These are phyloP conservation scores for Cladosporium sp. DNA, from an alignment of 2,329 filamentous ascomycete genomes.

Conservation along the genomic window DNA sequence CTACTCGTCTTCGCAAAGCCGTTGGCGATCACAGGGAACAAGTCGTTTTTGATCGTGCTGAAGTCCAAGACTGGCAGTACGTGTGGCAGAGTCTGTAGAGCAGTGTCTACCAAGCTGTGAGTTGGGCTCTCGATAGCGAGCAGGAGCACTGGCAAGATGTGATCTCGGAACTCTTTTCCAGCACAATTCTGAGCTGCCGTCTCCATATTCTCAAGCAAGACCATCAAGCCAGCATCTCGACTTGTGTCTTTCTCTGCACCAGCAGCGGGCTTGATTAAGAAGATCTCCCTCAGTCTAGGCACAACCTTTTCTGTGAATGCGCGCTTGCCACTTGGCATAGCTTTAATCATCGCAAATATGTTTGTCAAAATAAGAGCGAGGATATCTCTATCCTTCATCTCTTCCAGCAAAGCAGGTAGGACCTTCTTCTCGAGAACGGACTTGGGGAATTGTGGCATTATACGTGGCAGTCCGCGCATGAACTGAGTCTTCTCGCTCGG, in stretches of 20 bases:
- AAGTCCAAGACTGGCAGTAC: slow-evolving; percentile 92
- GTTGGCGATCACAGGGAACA: slow-evolving; percentile 86
- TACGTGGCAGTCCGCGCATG: slow-evolving; percentile 81
- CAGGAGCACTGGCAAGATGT: slow-evolving; percentile 83
- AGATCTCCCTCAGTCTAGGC: slow-evolving; percentile 81
- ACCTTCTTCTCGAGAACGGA: slow-evolving; percentile 95
- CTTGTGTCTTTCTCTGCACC: slow-evolving; percentile 74
- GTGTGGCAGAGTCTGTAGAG: slow-evolving; percentile 73
- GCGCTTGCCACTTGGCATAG: slow-evolving; percentile 74
- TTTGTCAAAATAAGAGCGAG: slow-evolving; percentile 85
- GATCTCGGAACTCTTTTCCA: slow-evolving; percentile 93
- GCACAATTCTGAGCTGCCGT: slow-evolving; percentile 77
- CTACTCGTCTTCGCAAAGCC: slow-evolving; percentile 94
- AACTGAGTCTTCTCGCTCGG: slow-evolving; percentile 88
- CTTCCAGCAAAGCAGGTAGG: slow-evolving; percentile 82
- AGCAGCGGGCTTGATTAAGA: slow-evolving; percentile 60
- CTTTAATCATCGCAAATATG: slow-evolving; percentile 82
- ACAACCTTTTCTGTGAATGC: slow-evolving; percentile 83
- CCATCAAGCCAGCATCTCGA: slow-evolving; percentile 87
- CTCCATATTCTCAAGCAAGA: slow-evolving; percentile 80
- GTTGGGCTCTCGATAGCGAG: slow-evolving; percentile 85
- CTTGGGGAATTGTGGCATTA: slow-evolving; percentile 88
- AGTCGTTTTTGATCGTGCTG: slow-evolving; percentile 92
- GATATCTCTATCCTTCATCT: slow-evolving; percentile 89
- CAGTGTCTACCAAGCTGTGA: slow-evolving; percentile 83